These are phyloP conservation scores for Ceratobasidium theobromae DNA, from an alignment of 1,284 basidiomycete genomes.

Conservation along the genomic window DNA sequence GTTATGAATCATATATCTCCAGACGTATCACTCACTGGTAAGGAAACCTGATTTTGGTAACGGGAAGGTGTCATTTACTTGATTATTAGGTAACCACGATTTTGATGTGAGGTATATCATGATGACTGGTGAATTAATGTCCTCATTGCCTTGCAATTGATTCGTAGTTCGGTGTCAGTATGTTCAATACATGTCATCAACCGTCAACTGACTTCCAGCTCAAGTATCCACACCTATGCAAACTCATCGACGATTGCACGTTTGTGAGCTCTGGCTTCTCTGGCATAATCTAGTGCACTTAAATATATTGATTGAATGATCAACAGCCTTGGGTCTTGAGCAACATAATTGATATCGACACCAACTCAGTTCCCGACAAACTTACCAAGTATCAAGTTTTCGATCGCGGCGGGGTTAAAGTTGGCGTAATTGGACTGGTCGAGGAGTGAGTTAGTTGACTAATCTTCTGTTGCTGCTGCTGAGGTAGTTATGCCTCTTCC, in stretches of 20 bases:
- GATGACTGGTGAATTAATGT: background rate
- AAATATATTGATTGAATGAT: conserved; percentile 38
- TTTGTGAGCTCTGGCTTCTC: conserved; percentile 61
- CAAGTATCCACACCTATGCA: conserved; percentile 69
- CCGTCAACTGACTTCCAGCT: background rate
- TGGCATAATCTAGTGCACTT: conserved; percentile 33
- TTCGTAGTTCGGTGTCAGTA: conserved; percentile 31
- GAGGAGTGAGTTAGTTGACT: conserved; percentile 68
- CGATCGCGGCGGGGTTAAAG: conserved; percentile 64
- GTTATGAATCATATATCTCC: conserved; percentile 74
- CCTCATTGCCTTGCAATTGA: background rate
- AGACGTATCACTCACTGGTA: conserved; percentile 67
- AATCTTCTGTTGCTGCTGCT: background rate
- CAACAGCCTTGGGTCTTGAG: conserved; percentile 71
- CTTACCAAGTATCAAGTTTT: conserved; percentile 63
- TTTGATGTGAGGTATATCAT: conserved; percentile 63
- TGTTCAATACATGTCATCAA: background rate
- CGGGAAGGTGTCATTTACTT: conserved; percentile 7
- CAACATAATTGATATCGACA: conserved; percentile 69
- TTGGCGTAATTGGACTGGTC: conserved; percentile 81
- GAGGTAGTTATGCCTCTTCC: too few species aligned
- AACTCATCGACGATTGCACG: conserved; percentile 66
- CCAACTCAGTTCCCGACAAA: conserved; percentile 57
- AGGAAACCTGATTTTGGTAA: conserved; percentile 31
- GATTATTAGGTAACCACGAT: conserved; percentile 73